A percentile compares a stretch with the other conserved stretches of the same genome.
phyloP scores from a whole-genome alignment of 805 yeast genomes.

The Candida sphagnicola region DNA sequence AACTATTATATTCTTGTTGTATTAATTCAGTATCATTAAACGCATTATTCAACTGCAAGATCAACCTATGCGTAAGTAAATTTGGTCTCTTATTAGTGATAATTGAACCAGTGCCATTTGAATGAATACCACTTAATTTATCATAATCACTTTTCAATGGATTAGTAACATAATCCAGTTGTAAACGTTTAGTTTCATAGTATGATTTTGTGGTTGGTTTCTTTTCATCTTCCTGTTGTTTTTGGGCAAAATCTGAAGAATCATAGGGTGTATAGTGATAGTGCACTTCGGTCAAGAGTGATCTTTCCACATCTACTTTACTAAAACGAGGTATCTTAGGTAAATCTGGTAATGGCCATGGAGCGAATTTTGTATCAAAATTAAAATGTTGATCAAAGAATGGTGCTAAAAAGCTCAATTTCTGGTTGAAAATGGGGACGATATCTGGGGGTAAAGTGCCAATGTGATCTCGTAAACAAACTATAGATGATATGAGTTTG shows the following conservation, averaged over 20 bases:
- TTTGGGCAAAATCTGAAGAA: constrained; percentile 29
- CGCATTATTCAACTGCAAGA: constrained; percentile 51
- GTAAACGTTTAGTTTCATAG: constrained; percentile 59
- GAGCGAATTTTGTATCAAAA: constrained; percentile 19
- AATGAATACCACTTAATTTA: constrained; percentile 46
- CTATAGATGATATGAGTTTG: constrained; percentile 75
- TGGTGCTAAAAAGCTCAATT: constrained; percentile 54
- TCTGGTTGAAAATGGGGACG: constrained; percentile 67
- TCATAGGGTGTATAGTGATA: constrained; percentile 54
- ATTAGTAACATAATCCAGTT: constrained; percentile 65
- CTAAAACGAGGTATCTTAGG: constrained; percentile 59
- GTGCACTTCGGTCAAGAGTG: constrained; percentile 69
- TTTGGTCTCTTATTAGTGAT: constrained; percentile 3
- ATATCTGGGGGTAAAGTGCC: constrained; percentile 81
- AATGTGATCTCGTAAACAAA: constrained; percentile 73
- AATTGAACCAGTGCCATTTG: constrained; percentile 24
- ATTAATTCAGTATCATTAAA: constrained; percentile 42
- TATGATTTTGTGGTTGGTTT: constrained; percentile 25
- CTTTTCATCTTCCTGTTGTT: constrained; percentile 8
- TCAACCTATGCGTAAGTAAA: constrained; percentile 44
- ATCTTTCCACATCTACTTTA: constrained; percentile 74
- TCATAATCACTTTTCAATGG: constrained; percentile 54
- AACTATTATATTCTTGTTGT: constrained; percentile 37
- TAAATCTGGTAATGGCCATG: constrained; percentile 81
- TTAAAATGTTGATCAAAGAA: constrained; percentile 50